Evolutionary conservation across 176 grass and related monocot species (phyloP).

Genomic region (Alloteropsis semialata): DNA sequence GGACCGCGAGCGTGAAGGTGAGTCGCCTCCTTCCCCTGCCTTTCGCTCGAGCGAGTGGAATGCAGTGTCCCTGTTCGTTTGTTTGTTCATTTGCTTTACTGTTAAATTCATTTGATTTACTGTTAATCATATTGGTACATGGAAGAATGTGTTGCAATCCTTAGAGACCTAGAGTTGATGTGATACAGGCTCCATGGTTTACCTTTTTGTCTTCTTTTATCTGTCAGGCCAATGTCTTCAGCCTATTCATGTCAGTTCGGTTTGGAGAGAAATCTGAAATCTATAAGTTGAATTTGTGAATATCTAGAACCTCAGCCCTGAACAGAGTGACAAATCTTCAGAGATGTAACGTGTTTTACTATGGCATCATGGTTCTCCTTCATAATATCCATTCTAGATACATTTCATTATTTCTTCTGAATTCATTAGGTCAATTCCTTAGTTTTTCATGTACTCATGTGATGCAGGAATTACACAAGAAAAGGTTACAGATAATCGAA

Average conservation of each 20-base stretch:
- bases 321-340: not conserved
- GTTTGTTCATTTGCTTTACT: no score
- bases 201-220: not conserved
- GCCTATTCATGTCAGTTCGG: not conserved
- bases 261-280: not conserved
- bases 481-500: slow-evolving; percentile 56
- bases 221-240: not conserved
- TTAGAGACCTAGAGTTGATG: not conserved
- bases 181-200: not conserved
- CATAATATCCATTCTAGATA: not conserved
- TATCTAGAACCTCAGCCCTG: slow-evolving; percentile 17
- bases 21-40: no score
- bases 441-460: slow-evolving; percentile 23
- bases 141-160: not conserved
- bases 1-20: no score
- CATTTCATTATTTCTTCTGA: slow-evolving; percentile 7
- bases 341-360: not conserved
- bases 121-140: no score
- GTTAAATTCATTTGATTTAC: no score
- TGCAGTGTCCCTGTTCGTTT: no score
- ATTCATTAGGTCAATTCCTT: slow-evolving; percentile 16
- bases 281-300: not conserved
- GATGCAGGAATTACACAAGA: slow-evolving; percentile 67
- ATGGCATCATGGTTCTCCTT: not conserved
- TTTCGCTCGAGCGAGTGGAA: no score